phyloP scores from a whole-genome alignment of 2,329 filamentous ascomycete genomes.

The Lasiodiplodia gonubiensis region DNA sequence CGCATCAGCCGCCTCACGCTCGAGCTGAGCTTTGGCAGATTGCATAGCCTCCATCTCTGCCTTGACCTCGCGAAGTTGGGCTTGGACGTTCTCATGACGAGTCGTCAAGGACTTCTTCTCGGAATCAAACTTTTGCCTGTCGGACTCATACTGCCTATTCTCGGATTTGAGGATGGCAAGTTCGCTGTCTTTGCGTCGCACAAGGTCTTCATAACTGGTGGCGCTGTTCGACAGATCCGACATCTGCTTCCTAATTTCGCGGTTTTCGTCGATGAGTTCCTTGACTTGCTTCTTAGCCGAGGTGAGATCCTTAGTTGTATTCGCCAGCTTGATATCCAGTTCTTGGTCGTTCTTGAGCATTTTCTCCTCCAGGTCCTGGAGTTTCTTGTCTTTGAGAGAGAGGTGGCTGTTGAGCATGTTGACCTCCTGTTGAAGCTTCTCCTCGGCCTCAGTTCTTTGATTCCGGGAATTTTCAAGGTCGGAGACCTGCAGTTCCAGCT shows the following conservation, averaged over 20 bases:
- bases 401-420: constrained; percentile 92
- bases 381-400: constrained; percentile 84
- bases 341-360: constrained; percentile 87
- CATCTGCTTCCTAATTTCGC: constrained; percentile 81
- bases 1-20: constrained; percentile 87
- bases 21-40: constrained; percentile 80
- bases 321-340: constrained; percentile 80
- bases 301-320: constrained; percentile 79
- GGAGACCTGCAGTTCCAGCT: constrained; percentile 73
- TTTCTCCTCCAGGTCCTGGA: constrained; percentile 83
- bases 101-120: constrained; percentile 73
- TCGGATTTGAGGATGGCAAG: constrained; percentile 83
- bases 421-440: constrained; percentile 79
- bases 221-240: constrained; percentile 87
- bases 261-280: constrained; percentile 79
- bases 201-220: constrained; percentile 91
- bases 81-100: constrained; percentile 80
- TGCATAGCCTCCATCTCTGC: constrained; percentile 87
- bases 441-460: constrained; percentile 76
- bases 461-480: constrained; percentile 74
- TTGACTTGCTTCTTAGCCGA: constrained; percentile 74
- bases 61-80: constrained; percentile 80
- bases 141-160: constrained; percentile 79
- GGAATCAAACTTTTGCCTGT: constrained; percentile 77
- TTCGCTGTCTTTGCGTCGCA: constrained; percentile 93